Base-by-base conservation (phyloP, 805 yeast genomes). In the Wickerhamomyces chaumierensis region DNA sequence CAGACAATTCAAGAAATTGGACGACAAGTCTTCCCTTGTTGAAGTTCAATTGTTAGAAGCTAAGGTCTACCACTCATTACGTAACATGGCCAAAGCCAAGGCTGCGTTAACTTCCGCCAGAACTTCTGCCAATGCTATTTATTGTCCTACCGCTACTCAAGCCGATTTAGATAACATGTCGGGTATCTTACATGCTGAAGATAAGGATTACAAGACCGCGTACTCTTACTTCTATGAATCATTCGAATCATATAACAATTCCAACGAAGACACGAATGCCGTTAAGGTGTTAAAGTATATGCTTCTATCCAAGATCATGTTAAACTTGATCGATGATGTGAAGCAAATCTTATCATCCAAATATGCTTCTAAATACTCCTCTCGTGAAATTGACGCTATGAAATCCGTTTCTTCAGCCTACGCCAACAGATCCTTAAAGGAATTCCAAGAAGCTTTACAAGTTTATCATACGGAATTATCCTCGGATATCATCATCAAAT, bases 91-190 rank as follows among this genome's bases (percentile, higher is more conserved):
- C 5, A 92, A 90, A 63, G 75, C 95, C 5, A 76, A 84, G 52
- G 96, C 97, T 7, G 79, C 96, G 3, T 69, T 92, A 51, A 87
- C 97, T 2, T 79, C 94, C 35, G 96, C 98, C 2, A 75, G 97
- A 60, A 92, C 98, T 0, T 81, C 94, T 3, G 98, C 98, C n/a
- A 94, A 92, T 59, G 74, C 96, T 18, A 85, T 92, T 38, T 94
- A 88, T 65, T 84, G 95, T 52, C 95, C 97, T 9, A 83, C 96
- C n/a, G 66, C 78, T 37, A 71, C 81, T 50, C 95, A 92, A 62
- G 97, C 97, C 1, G 95, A 87, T 56, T 71, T 92, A 39, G 99
- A 92, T 58, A 74, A 85, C 63, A 87, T 90, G 80, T 80, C 94
- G 56, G 98, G 99, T 49, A 78, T 90, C 40, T 71, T 92, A 45